Evolutionary conservation across 2,329 filamentous ascomycete genomes (phyloP).

Genomic region (Pseudogymnoascus destructans): DNA sequence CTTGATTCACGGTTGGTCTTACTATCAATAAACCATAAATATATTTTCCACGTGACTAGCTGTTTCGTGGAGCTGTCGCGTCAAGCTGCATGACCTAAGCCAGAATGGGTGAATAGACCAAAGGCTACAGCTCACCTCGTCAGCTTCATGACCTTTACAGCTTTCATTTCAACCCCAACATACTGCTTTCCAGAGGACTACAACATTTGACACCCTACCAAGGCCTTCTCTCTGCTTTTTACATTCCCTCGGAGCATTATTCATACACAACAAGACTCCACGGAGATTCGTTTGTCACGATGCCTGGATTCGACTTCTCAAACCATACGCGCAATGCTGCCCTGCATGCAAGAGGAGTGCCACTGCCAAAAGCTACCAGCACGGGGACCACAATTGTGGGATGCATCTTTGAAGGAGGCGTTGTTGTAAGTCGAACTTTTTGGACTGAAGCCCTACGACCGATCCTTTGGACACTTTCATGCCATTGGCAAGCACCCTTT

Average conservation of each 20-base stretch:
- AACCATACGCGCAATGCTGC: constrained; percentile 99
- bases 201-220: constrained; percentile 10
- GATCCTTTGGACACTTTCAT: neutral
- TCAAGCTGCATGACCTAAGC: constrained; percentile 4
- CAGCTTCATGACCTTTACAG: constrained; percentile 30
- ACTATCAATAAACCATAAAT: constrained; percentile 6
- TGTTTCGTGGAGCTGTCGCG: constrained; percentile 8
- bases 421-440: constrained; percentile 53
- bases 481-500: neutral
- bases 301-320: constrained; percentile 98
- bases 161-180: constrained; percentile 17
- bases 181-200: constrained; percentile 18
- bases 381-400: constrained; percentile 98
- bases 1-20: neutral
- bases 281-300: constrained; percentile 34
- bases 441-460: neutral
- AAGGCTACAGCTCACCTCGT: constrained; percentile 36
- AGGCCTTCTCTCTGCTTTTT: neutral
- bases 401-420: constrained; percentile 89
- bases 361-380: constrained; percentile 92
- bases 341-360: constrained; percentile 84
- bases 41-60: neutral
- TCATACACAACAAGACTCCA: constrained; percentile 5
- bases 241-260: neutral
- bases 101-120: constrained; percentile 15